Conservation (phyloP, 768 basidiomycete species). For the Russula dissimulans region DNA sequence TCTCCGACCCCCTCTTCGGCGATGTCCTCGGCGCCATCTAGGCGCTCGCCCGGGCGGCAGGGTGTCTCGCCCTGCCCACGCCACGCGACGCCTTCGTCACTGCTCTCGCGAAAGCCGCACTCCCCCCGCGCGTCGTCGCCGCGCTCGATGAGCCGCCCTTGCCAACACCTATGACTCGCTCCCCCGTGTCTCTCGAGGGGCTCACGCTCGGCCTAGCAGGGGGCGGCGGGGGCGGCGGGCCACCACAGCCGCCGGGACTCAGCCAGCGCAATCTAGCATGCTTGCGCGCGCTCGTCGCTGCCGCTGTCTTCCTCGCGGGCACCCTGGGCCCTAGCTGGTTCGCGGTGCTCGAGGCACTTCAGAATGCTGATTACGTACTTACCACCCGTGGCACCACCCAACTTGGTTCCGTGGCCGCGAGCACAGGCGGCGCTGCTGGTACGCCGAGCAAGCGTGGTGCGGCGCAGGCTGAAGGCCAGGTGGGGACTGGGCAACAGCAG, state of each 20-base stretch:
- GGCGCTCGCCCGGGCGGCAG: conserved; percentile 78
- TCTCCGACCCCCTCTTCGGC: conserved; percentile 86
- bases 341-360: conserved; percentile 78
- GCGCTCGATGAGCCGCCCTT: conserved; percentile 58
- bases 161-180: conserved; percentile 46
- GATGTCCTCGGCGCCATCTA: conserved; percentile 79
- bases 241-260: conserved; percentile 57
- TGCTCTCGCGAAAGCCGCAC: conserved; percentile 81
- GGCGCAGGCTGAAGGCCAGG: conserved; percentile 8
- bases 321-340: conserved; percentile 91
- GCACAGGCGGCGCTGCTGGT: conserved; percentile 19
- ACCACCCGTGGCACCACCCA: conserved; percentile 42
- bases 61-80: conserved; percentile 77
- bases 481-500: neutral
- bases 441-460: neutral
- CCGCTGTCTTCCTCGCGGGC: conserved; percentile 73
- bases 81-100: conserved; percentile 92
- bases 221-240: conserved; percentile 20
- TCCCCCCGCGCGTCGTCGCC: conserved; percentile 85
- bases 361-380: conserved; percentile 92
- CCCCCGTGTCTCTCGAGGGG: conserved; percentile 51
- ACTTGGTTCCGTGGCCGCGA: conserved; percentile 3
- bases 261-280: conserved; percentile 90
- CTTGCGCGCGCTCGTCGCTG: conserved; percentile 69
- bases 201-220: conserved; percentile 41